phyloP scores from a whole-genome alignment of 441 rosid species.

The Capsella rubella region DNA sequence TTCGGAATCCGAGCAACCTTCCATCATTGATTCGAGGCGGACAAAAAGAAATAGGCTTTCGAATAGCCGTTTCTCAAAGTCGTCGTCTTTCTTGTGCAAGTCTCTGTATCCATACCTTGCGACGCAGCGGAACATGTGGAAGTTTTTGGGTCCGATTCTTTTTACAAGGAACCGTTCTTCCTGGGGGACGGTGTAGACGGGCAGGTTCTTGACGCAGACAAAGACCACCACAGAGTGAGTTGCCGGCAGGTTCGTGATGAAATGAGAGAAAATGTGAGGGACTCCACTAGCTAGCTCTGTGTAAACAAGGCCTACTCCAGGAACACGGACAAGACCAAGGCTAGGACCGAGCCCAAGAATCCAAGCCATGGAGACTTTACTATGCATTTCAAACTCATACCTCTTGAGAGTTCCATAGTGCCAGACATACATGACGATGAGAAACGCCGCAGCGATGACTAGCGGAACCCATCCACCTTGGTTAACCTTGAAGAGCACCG shows the following conservation, averaged over 20 bases:
- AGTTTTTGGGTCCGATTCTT: constrained; percentile 85
- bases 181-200: constrained; percentile 90
- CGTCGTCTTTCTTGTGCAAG: constrained; percentile 93
- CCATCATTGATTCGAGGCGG: constrained; percentile 95
- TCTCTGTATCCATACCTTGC: constrained; percentile 94
- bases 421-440: constrained; percentile 65
- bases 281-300: constrained; percentile 93
- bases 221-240: constrained; percentile 87
- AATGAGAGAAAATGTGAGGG: constrained; percentile 92
- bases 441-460: constrained; percentile 54
- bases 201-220: constrained; percentile 90
- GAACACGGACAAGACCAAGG: constrained; percentile 91
- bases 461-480: constrained; percentile 99
- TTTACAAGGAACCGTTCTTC: constrained; percentile 94
- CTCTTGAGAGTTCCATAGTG: constrained; percentile 83
- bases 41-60: constrained; percentile 77
- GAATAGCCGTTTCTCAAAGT: constrained; percentile 80
- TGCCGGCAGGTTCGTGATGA: constrained; percentile 94
- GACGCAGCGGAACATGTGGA: constrained; percentile 92
- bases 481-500: constrained; percentile 83
- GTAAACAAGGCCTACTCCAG: constrained; percentile 93
- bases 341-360: constrained; percentile 95
- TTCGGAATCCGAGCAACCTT: constrained; percentile 84
- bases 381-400: constrained; percentile 93
- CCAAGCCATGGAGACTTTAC: constrained; percentile 97